Base-by-base conservation (phyloP, 2,329 filamentous ascomycete species). In the Phialophora tarda region DNA sequence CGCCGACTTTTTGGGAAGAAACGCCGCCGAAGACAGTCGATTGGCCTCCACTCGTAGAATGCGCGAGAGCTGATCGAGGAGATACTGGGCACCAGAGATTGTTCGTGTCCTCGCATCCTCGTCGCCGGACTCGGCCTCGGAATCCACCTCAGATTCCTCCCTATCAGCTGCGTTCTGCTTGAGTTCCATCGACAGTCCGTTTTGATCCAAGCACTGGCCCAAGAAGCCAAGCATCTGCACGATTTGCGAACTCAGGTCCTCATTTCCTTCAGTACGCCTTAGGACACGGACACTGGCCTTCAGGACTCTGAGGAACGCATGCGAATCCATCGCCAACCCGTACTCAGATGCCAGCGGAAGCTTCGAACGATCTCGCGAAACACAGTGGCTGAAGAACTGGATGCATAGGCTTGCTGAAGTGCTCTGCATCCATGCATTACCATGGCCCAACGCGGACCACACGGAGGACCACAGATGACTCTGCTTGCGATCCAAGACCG, bases 141-240 rank as follows among this genome's bases (percentile, higher is more conserved):
- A 70, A 17, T 81, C 80, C 2, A 78, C 80, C 55, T 17, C 74
- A 80, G 81, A 77, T 12, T 76, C 76, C 50, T 73, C 77, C 64
- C 65, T 75, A 7, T 78, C 78, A 75, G 17, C 76, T 69, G 77
- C 79, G 1, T 79, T 77, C 3, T 80, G 77, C n/a, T 78, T 78
- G 8, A 79, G 77, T 21, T 82, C 81, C 62, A 70, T 77, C 71
- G 75, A 79, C 81, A 86, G 26, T 73, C 77, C 53, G 83, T 89
- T 91, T 38, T 84, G 84, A 14, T 84, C 84, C 65, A 86, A 85
- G 74, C 81, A 88, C 67, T 84, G 87, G 50, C 89, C 91, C 0
- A 99, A 82, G 82, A 96, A 96, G 44, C 94, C 84, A 41, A 97
- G 82, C 69, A 97, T 92, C 71, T 92, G 90, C 3, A 91, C 87